Base-by-base conservation (phyloP, 2,329 filamentous ascomycete genomes). In the Aureobasidium sp. region DNA sequence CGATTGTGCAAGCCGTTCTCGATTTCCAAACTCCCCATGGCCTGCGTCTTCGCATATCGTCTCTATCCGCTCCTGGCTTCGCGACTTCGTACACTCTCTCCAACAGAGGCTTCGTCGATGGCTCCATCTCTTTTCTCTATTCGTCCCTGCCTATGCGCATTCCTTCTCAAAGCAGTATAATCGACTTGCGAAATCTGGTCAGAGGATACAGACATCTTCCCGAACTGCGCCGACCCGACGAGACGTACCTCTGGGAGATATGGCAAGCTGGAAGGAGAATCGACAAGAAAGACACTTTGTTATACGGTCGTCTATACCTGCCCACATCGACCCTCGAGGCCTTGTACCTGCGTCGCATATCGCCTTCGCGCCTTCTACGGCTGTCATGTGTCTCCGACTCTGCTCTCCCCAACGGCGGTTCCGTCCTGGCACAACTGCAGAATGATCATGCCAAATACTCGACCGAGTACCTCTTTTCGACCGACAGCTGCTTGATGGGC, bases 61-160 rank as follows among this genome's bases (percentile, higher is more conserved):
- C 94, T 7, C 86, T 99, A 32, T 90, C 92, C 7, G 92, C 92
- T 21, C 88, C 91, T 10, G 91, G 96, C 74, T 97, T 97, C 69
- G 93, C 92, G 29, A 96, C 92, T 16, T 93, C 91, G 41, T 99
- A 99, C 75, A 89, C 90, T 45, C 84, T 99, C 48, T 91, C 91
- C 64, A 95, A 88, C 45, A 83, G 95, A 16, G 94, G 93, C 63
- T 82, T 96, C 39, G 92, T 99, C 57, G 93, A 97, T 77, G 94
- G 94, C 72, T 96, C 91, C n/a, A 84, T 99, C 62, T 96, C 92
- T 14, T 99, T 97, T 76, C 84, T 99, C 59, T 97, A 96, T 78
- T 95, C 91, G 53, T 96, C 91, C 3, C 81, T 94, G 9, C 86
- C 91, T 13, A 82, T 97, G 61, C 77, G 80, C 42, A 80, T 86